Evolutionary conservation across 2,329 filamentous ascomycete species (phyloP), one percentile per base, ranked within the genome.

Genomic region (Neodidymelliopsis sp.): DNA sequence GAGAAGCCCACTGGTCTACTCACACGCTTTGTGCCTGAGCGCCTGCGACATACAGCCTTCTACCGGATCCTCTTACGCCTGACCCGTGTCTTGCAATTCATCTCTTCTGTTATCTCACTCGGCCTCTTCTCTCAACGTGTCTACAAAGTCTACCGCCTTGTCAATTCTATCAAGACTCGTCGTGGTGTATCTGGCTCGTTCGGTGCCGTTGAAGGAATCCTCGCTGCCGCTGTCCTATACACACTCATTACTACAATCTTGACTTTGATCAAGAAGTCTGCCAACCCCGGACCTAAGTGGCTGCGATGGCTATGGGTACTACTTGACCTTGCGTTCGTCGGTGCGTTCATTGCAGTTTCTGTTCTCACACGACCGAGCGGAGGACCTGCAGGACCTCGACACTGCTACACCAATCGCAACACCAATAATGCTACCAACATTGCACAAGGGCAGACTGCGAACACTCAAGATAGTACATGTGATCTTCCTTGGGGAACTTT

Each of bases 401-500:
- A 69, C 53, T 71, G 68, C 55, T 69, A 70, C 49, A 57, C 48
- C 49, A 12, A 31, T 18, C 19, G 30, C 19, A 47, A 53, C 27
- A 45, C 40, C 6, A 46, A 47, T 13, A 39, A 43, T 7, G 25
- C 33, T n/a, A 25, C 41, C 3, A 55, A 36, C 18, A 44, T 39
- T 35, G 35, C 56, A 3, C 60, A 53, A 15, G 59, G 58, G 3
- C 27, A 52, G 20, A 65, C 52, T 6, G 58, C 54, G 1, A 50
- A 55, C 36, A 28, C 45, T 9, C 33, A 37, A 12, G 50, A 71
- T 38, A 49, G 60, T 34, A 50, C 68, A 43, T 78, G 75, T 55
- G 70, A 72, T 30, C 46, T 78, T 24, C 74, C 74, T 1, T 76
- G 73, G 75, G 75, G 72, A 0, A 76, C 73, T 0, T 78, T 78